Evolutionary conservation across 2,329 filamentous ascomycete genomes (phyloP).

Genomic region (Chaetomium globosum): DNA sequence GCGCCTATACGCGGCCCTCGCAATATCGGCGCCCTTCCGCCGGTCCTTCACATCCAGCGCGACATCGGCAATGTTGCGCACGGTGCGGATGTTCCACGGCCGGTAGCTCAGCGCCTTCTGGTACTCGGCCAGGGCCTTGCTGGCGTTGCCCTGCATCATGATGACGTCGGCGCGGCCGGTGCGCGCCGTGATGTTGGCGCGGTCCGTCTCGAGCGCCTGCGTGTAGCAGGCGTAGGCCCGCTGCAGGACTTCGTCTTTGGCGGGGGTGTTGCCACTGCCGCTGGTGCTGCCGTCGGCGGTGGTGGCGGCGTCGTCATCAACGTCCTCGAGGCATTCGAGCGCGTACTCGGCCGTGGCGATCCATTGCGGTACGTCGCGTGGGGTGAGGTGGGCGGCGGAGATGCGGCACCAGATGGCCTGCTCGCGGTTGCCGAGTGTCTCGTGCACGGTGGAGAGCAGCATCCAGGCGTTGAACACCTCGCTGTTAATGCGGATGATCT

Average conservation of each 20-base stretch:
- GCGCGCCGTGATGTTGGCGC: slow-evolving; percentile 59
- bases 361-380: slow-evolving; percentile 63
- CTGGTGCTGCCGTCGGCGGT: too few species aligned
- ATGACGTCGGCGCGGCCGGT: slow-evolving; percentile 62
- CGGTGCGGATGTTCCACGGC: slow-evolving; percentile 57
- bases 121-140: slow-evolving; percentile 60
- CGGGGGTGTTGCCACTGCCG: slow-evolving; percentile 34
- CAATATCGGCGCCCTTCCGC: slow-evolving; percentile 47
- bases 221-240: slow-evolving; percentile 63
- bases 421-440: slow-evolving; percentile 60
- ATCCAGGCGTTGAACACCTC: slow-evolving; percentile 69
- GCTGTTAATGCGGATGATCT: slow-evolving; percentile 69
- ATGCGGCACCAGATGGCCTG: slow-evolving; percentile 63
- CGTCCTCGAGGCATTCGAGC: slow-evolving; percentile 51
- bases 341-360: slow-evolving; percentile 61
- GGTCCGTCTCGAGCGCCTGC: slow-evolving; percentile 60
- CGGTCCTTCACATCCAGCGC: slow-evolving; percentile 55
- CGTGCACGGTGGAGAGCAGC: slow-evolving; percentile 62
- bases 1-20: slow-evolving; percentile 53
- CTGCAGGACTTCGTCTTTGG: slow-evolving; percentile 39
- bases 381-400: slow-evolving; percentile 64
- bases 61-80: slow-evolving; percentile 60
- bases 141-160: slow-evolving; percentile 57
- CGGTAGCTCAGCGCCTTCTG: slow-evolving; percentile 55
- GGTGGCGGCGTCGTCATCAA: slow-evolving; percentile 44